Evolutionary conservation across 148 eudicot genomes (phyloP).

Genomic region (Nyssa sinensis): DNA sequence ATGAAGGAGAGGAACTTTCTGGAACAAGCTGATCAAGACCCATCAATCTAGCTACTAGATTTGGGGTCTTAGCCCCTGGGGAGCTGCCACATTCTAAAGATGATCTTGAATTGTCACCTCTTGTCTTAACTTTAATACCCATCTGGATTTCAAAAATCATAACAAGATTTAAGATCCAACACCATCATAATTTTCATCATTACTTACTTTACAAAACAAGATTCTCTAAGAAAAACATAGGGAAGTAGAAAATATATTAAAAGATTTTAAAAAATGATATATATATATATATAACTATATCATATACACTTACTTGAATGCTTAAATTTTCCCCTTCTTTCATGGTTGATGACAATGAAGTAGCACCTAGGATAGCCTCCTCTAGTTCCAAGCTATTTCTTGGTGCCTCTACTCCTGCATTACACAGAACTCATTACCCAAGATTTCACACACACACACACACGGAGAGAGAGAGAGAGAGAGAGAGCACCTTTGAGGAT

Average conservation of each 20-base stretch:
- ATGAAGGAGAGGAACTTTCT: constrained; percentile 35
- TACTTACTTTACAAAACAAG: no score
- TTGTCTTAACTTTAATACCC: constrained; percentile 46
- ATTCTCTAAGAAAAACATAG: no score
- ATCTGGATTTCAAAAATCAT: constrained; percentile 23
- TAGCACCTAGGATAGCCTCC: constrained; percentile 6
- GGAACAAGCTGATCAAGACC: constrained; percentile 72
- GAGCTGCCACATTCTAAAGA: constrained; percentile 42
- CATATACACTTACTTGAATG: constrained; percentile 44
- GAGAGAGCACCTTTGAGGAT: constrained; percentile 41
- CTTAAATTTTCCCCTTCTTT: constrained; percentile 27
- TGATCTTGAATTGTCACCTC: constrained; percentile 28
- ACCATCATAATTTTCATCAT: no score
- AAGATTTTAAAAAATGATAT: no score
- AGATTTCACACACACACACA: not conserved
- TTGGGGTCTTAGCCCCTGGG: constrained; percentile 58
- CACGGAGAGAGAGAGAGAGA: not conserved
- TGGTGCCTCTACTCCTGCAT: constrained; percentile 67
- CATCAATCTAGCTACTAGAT: constrained; percentile 64
- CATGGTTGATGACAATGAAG: constrained; percentile 29
- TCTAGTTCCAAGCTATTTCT: constrained; percentile 68
- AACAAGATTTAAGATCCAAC: not conserved
- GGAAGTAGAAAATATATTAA: no score
- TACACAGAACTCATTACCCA: not conserved
- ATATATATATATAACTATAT: no score